Evolutionary conservation across 352 stramenopile genomes (phyloP).

Genomic region (Globisporangium heterothallicum): DNA sequence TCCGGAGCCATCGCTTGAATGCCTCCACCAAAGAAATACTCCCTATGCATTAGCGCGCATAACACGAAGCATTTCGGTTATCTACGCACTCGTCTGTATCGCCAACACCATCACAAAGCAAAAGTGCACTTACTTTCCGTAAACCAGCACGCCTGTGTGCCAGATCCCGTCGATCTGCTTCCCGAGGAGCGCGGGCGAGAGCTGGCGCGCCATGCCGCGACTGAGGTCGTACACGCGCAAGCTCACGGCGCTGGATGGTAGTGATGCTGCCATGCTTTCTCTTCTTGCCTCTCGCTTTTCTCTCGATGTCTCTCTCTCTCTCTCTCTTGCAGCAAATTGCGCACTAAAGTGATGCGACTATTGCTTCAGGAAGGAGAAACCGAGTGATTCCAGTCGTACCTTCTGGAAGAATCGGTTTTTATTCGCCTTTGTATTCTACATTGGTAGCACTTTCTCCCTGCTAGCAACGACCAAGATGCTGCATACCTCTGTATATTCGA

Average conservation of each 20-base stretch:
- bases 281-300: background rate
- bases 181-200: slow-evolving; percentile 88
- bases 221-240: slow-evolving; percentile 96
- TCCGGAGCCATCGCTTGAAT: slow-evolving; percentile 81
- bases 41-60: slow-evolving; percentile 27
- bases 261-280: background rate
- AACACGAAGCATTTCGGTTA: no score
- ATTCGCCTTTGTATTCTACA: no score
- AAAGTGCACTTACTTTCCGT: slow-evolving; percentile 24
- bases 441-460: no score
- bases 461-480: no score
- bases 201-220: slow-evolving; percentile 84
- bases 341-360: background rate
- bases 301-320: background rate
- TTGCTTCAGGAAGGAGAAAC: background rate
- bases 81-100: no score
- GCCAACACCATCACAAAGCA: no score
- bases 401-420: background rate
- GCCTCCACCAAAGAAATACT: slow-evolving; percentile 95
- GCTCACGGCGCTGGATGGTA: slow-evolving; percentile 37
- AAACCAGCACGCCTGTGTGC: slow-evolving; percentile 84
- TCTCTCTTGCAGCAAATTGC: background rate
- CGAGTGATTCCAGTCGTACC: background rate
- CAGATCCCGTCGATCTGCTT: slow-evolving; percentile 93
- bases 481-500: no score